Evolutionary conservation across 495 filamentous ascomycete genomes (phyloP).

Genomic region (Xylaria intraflava): DNA sequence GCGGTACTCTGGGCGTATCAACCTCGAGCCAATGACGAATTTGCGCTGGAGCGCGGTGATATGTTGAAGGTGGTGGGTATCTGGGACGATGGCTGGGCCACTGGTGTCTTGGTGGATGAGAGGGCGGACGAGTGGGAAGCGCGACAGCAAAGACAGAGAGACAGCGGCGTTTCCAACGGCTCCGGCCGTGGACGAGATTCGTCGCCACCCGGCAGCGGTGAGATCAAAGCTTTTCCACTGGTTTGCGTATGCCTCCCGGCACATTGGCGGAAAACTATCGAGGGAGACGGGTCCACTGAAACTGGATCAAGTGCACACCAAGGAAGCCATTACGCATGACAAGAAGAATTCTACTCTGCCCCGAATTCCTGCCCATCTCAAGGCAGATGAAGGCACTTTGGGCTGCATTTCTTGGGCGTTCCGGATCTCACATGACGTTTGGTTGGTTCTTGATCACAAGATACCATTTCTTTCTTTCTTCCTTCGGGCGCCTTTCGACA

Average conservation of each 20-base stretch:
- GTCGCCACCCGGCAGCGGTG: constrained; percentile 66
- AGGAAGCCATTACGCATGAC: constrained; percentile 26
- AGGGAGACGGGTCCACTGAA: constrained; percentile 66
- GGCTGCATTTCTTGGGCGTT: constrained; percentile 30
- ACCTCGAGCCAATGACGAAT: constrained; percentile 88
- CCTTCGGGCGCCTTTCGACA: neutral
- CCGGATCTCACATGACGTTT: constrained; percentile 11
- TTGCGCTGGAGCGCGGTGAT: constrained; percentile 87
- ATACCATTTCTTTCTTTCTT: constrained; percentile 6
- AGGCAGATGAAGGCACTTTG: neutral
- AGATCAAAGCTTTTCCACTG: constrained; percentile 96
- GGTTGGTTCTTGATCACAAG: constrained; percentile 12
- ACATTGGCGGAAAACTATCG: constrained; percentile 95
- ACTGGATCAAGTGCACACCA: constrained; percentile 43
- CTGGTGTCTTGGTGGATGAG: constrained; percentile 75
- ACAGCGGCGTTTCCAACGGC: constrained; percentile 87
- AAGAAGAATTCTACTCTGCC: neutral
- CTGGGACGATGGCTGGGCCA: constrained; percentile 99
- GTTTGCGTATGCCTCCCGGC: constrained; percentile 97
- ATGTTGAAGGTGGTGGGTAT: constrained; percentile 99
- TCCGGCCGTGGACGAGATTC: constrained; percentile 52
- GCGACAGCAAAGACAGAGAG: constrained; percentile 68
- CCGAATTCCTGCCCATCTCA: neutral
- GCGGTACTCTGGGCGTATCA: constrained; percentile 95
- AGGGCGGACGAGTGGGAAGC: constrained; percentile 83